Evolutionary conservation across 441 rosid species (phyloP), one percentile per base, ranked within the genome.

Genomic region (Populus hybrid): DNA sequence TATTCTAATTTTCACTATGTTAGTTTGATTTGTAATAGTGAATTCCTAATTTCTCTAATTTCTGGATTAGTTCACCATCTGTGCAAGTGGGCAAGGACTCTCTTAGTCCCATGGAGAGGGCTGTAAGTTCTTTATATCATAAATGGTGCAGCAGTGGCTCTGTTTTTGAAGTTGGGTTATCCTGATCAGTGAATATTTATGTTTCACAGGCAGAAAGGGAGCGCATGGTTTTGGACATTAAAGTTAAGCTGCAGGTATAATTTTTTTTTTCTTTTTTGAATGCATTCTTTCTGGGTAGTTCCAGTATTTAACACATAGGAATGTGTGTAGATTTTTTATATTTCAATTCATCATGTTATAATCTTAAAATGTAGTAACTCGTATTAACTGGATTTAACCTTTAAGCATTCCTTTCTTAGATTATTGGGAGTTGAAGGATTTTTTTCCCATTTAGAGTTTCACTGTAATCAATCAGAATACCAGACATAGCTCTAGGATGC

Each of bases 151-250:
- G 75, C 36, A 71, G n/a, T 74, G 72, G 66, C 63, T 68, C 16
- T 72, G 53, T 53, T 26, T 61, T 70, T 83, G 79, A 75, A 72
- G 50, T 77, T 69, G 65, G 64, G 74, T 50, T 66, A 20, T 76
- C 20, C 72, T 81, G 67, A 82, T 26, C 35, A 45, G 40, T 33
- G 42, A 71, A 28, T 40, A 64, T 59, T 23, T 9, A 72, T 80
- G 67, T 66, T 79, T 82, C 82, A 75, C 86, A 93, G 99, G 98
- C 97, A 66, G 99, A 97, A 88, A 91, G 98, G 81, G 99, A 93
- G 2, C 97, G 91, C 73, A 94, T 97, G 99, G 99, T 97, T 86
- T 86, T 97, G 92, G 99, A 97, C 93, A 97, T 97, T 72, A 79
- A 93, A 88, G 99, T 97, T 83, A 93, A 97, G 86, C 92, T 97